A percentile compares a stretch with the other conserved stretches of the same genome.
These are phyloP conservation scores for Geoglossum glabrum DNA, from an alignment of 495 filamentous ascomycete species.

Conservation along the genomic window DNA sequence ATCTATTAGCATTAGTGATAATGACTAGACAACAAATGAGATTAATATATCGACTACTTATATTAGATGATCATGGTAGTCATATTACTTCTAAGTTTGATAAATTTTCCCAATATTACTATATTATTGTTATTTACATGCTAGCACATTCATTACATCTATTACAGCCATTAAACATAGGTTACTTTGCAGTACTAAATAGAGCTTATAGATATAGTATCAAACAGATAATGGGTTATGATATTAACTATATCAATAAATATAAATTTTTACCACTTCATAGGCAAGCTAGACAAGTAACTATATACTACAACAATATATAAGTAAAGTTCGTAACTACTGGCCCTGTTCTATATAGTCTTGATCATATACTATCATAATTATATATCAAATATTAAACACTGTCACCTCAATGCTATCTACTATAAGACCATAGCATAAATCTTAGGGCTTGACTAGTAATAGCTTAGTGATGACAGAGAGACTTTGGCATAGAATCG, in stretches of 20 bases:
- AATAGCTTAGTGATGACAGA: too few relatives aligned
- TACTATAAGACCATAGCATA: too few relatives aligned
- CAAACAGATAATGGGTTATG: neutral
- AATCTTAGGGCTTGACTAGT: too few relatives aligned
- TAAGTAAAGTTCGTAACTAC: neutral
- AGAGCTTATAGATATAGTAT: constrained; percentile 7
- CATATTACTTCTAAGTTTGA: constrained; percentile 5
- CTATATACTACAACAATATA: neutral
- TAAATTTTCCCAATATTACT: constrained; percentile 1
- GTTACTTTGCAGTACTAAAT: constrained; percentile 10
- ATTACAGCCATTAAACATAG: constrained; percentile 12
- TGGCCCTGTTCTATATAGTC: neutral
- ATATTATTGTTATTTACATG: constrained; percentile 11
- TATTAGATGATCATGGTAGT: constrained; percentile 9
- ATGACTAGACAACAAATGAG: constrained; percentile 1
- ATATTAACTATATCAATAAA: neutral
- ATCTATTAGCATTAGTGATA: neutral
- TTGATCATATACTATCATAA: too few relatives aligned
- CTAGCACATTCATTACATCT: constrained; percentile 12
- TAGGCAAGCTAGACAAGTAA: neutral
- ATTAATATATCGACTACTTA: constrained; percentile 1
- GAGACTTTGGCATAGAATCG: too few relatives aligned
- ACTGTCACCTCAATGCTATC: too few relatives aligned
- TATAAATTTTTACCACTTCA: neutral
- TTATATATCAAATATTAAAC: too few relatives aligned